phyloP scores from a whole-genome alignment of 305 asterid species.

The Coffea humblotiana region DNA sequence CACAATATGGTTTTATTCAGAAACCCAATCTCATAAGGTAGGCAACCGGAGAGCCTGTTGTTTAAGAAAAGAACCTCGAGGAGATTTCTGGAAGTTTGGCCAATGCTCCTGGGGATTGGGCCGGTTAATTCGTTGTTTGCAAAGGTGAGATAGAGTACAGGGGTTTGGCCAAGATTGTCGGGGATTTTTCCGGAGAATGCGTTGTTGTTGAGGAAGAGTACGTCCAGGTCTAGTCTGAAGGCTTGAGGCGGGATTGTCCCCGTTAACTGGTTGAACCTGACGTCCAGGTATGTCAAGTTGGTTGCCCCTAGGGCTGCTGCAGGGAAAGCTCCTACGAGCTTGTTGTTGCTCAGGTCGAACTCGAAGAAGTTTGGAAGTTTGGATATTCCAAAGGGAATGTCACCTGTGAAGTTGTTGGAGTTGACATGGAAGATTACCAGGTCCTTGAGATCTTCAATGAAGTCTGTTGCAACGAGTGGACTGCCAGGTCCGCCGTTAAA shows the following conservation, averaged over 20 bases:
- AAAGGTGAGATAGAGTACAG: slow-evolving; percentile 43
- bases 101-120: slow-evolving; percentile 49
- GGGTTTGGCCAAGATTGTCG: slow-evolving; percentile 35
- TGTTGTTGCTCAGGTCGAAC: slow-evolving; percentile 67
- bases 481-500: slow-evolving; percentile 5
- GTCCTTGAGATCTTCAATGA: slow-evolving; percentile 34
- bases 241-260: slow-evolving; percentile 43
- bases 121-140: slow-evolving; percentile 59
- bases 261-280: slow-evolving; percentile 44
- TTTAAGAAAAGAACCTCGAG: slow-evolving; percentile 40
- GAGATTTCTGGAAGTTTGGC: slow-evolving; percentile 31
- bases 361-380: slow-evolving; percentile 37
- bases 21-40: slow-evolving; percentile 57
- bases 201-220: slow-evolving; percentile 68
- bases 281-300: slow-evolving; percentile 55
- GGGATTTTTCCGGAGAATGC: slow-evolving; percentile 45
- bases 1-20: slow-evolving; percentile 33
- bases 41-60: slow-evolving; percentile 56
- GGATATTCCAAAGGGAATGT: slow-evolving; percentile 31
- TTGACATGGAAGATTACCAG: slow-evolving; percentile 50
- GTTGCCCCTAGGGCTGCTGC: slow-evolving; percentile 37
- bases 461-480: slow-evolving; percentile 5
- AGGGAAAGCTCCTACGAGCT: slow-evolving; percentile 49
- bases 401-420: slow-evolving; percentile 45
- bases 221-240: slow-evolving; percentile 55